Percentiles rank a stretch among this genome's conserved stretches.
phyloP scores from a whole-genome alignment of 1,284 basidiomycete species.

The Apiotrichum mycotoxinovorans region DNA sequence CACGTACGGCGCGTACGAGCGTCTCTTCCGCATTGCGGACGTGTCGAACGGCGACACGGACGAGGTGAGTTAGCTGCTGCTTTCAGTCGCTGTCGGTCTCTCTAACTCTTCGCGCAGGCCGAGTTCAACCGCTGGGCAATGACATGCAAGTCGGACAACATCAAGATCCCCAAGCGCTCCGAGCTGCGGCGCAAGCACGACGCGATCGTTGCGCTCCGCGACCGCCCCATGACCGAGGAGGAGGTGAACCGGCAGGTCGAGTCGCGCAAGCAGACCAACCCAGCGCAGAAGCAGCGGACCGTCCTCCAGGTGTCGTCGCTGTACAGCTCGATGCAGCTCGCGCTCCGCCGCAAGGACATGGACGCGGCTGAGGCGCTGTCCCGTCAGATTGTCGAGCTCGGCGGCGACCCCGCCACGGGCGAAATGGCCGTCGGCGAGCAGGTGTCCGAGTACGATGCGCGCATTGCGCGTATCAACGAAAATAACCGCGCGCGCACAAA shows the following conservation, averaged over 20 bases:
- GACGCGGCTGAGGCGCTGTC: slow-evolving; percentile 62
- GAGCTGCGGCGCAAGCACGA: slow-evolving; percentile 63
- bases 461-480: slow-evolving; percentile 77
- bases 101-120: slow-evolving; percentile 53
- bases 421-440: slow-evolving; percentile 25
- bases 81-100: no score
- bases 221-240: slow-evolving; percentile 67
- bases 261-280: slow-evolving; percentile 32
- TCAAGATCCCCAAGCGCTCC: slow-evolving; percentile 64
- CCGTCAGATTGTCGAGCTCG: slow-evolving; percentile 59
- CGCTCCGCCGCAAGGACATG: slow-evolving; percentile 64
- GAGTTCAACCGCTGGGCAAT: slow-evolving; percentile 66
- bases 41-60: slow-evolving; percentile 68
- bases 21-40: slow-evolving; percentile 67
- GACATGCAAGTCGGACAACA: slow-evolving; percentile 57
- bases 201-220: slow-evolving; percentile 59
- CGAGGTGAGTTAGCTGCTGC: slow-evolving; percentile 52
- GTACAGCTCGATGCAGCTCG: slow-evolving; percentile 60
- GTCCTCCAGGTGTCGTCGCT: slow-evolving; percentile 54
- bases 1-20: slow-evolving; percentile 63
- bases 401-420: slow-evolving; percentile 42
- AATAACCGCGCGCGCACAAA: slow-evolving; percentile 76
- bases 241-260: slow-evolving; percentile 68
- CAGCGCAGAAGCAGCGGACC: slow-evolving; percentile 57
- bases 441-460: slow-evolving; percentile 55